These are phyloP conservation scores for Lepidium aucheri DNA, from an alignment of 345 rosid species.

Conservation along the genomic window DNA sequence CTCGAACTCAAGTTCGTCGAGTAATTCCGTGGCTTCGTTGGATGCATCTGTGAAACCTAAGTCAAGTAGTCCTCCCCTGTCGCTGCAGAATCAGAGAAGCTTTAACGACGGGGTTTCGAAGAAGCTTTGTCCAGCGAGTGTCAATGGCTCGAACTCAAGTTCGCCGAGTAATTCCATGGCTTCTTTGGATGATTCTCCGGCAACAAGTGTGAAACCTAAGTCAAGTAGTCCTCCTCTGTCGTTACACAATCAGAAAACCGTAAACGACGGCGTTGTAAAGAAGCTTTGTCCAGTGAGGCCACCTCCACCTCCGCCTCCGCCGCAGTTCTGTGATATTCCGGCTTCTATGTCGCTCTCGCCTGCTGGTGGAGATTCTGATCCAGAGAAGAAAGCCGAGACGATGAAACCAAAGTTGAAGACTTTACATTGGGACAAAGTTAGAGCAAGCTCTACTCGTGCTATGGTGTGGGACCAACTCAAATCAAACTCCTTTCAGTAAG, in stretches of 20 bases:
- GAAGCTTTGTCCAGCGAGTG: slow-evolving; percentile 29
- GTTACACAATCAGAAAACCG: slow-evolving; percentile 1
- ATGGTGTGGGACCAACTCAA: slow-evolving; percentile 97
- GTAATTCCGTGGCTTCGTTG: slow-evolving; percentile 30
- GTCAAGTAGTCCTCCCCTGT: slow-evolving; percentile 28
- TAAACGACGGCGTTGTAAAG: slow-evolving; percentile 6
- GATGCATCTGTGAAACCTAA: slow-evolving; percentile 34
- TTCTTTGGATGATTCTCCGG: slow-evolving; percentile 35
- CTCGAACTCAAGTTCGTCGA: slow-evolving; percentile 48
- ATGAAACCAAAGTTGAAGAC: slow-evolving; percentile 75
- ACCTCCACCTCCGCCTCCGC: slow-evolving; percentile 58
- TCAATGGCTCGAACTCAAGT: slow-evolving; percentile 41
- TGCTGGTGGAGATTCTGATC: slow-evolving; percentile 26
- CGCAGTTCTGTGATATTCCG: slow-evolving; percentile 45
- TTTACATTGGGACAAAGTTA: slow-evolving; percentile 97
- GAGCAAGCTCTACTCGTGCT: slow-evolving; percentile 79
- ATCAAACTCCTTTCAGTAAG: slow-evolving; percentile 94
- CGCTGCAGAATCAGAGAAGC: slow-evolving; percentile 3
- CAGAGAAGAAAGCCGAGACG: slow-evolving; percentile 42
- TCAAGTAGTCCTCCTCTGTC: slow-evolving; percentile 28
- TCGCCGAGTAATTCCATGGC: slow-evolving; percentile 42
- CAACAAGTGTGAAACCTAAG: slow-evolving; percentile 30
- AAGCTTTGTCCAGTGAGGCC: slow-evolving; percentile 30
- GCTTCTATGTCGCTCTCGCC: slow-evolving; percentile 25
- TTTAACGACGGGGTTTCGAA: slow-evolving; percentile 7